Evolutionary conservation across 1,139 yeast genomes (phyloP).

Genomic region (Magnusiomyces ingens): DNA sequence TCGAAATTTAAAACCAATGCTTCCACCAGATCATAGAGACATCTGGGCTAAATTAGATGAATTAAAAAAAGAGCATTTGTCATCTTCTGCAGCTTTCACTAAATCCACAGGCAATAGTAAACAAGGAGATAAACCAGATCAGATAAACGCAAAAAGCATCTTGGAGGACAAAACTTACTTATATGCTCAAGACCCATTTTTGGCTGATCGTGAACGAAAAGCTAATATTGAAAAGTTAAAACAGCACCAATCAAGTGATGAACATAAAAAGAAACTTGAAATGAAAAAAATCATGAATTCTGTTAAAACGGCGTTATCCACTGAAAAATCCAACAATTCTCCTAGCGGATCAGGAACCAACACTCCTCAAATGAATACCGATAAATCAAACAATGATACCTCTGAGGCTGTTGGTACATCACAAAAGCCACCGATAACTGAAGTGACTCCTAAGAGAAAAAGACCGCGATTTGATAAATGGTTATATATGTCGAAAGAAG

Average conservation of each 20-base stretch:
- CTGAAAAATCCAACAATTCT: constrained; percentile 3
- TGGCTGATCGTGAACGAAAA: constrained; percentile 46
- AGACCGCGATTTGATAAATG: constrained; percentile 25
- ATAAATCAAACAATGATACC: too few relatives aligned
- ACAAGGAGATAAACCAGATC: neutral
- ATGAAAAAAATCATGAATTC: constrained; percentile 16
- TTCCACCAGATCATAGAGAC: constrained; percentile 74
- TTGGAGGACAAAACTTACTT: constrained; percentile 16
- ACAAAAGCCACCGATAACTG: too few relatives aligned
- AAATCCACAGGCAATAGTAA: constrained; percentile 10
- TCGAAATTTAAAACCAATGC: constrained; percentile 77
- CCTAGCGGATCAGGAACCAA: too few relatives aligned
- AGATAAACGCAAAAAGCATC: neutral
- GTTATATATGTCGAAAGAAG: constrained; percentile 30
- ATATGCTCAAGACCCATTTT: constrained; percentile 70
- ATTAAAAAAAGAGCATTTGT: constrained; percentile 30
- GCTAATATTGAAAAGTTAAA: constrained; percentile 19
- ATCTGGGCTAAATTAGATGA: constrained; percentile 71
- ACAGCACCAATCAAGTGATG: constrained; percentile 13
- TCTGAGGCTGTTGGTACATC: too few relatives aligned
- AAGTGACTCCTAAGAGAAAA: constrained; percentile 5
- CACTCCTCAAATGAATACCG: too few relatives aligned
- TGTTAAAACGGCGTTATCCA: constrained; percentile 16
- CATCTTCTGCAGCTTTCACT: constrained; percentile 17
- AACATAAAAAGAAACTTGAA: constrained; percentile 17